Conservation (phyloP, 108 stramenopile species). For the Cafeteria roenbergensis region DNA sequence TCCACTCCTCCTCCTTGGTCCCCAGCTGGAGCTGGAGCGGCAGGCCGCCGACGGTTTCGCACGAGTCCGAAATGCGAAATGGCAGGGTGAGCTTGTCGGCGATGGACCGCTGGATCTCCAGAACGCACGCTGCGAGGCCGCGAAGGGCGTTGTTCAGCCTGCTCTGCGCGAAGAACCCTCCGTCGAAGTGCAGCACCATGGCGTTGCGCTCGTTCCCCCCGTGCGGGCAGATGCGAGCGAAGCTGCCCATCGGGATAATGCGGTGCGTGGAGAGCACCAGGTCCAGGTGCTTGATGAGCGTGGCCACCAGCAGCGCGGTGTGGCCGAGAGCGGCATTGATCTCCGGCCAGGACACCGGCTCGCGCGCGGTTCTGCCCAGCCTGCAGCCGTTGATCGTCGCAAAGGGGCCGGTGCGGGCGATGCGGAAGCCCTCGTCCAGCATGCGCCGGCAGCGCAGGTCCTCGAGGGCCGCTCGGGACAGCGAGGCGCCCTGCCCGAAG, state of each 20-base stretch:
- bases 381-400: constrained; percentile 39
- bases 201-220: constrained; percentile 25
- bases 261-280: constrained; percentile 26
- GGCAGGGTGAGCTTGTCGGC: constrained; percentile 31
- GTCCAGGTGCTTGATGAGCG: constrained; percentile 19
- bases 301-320: constrained; percentile 30
- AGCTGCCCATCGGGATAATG: constrained; percentile 36
- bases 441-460: constrained; percentile 3
- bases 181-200: constrained; percentile 25
- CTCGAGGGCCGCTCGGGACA: background rate
- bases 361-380: constrained; percentile 26
- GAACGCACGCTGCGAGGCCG: constrained; percentile 35
- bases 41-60: constrained; percentile 29
- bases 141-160: constrained; percentile 34
- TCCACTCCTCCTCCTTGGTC: constrained; percentile 35
- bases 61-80: constrained; percentile 27
- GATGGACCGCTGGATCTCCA: constrained; percentile 25
- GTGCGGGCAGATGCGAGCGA: constrained; percentile 26
- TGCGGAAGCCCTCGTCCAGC: constrained; percentile 33
- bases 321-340: constrained; percentile 42
- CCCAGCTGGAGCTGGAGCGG: constrained; percentile 16
- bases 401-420: constrained; percentile 35
- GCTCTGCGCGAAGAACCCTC: constrained; percentile 28
- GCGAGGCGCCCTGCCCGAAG: background rate
- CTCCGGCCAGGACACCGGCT: constrained; percentile 34